Conservation (phyloP, 2,329 filamentous ascomycete species). For the Fusarium sp. region DNA sequence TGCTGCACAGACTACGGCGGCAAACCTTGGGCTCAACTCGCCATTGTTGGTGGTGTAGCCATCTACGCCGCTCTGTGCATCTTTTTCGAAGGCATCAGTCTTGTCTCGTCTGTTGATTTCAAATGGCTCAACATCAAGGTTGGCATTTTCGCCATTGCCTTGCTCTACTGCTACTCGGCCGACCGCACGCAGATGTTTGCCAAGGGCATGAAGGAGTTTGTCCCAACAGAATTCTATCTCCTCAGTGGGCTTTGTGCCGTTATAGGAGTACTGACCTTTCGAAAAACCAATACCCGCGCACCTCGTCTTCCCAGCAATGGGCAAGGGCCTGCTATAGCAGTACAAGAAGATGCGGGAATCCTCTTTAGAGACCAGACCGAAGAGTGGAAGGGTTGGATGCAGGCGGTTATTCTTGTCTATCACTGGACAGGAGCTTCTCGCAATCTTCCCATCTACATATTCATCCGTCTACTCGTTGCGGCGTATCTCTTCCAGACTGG, state of each 20-base stretch:
- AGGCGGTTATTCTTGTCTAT: slow-evolving; percentile 65
- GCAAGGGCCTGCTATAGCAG: slow-evolving; percentile 5
- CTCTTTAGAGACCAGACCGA: slow-evolving; percentile 67
- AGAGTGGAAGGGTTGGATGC: slow-evolving; percentile 78
- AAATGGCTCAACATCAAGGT: slow-evolving; percentile 44
- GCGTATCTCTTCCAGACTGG: slow-evolving; percentile 73
- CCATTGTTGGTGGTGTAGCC: slow-evolving; percentile 39
- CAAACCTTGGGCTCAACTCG: slow-evolving; percentile 40
- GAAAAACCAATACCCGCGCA: slow-evolving; percentile 32
- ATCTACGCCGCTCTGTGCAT: slow-evolving; percentile 41
- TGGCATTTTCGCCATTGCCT: slow-evolving; percentile 46
- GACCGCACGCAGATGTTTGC: slow-evolving; percentile 50
- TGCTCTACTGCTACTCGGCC: slow-evolving; percentile 49
- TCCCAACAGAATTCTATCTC: slow-evolving; percentile 34
- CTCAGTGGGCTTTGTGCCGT: slow-evolving; percentile 30
- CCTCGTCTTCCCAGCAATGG: slow-evolving; percentile 23
- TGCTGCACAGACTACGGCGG: slow-evolving; percentile 65
- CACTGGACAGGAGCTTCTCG: slow-evolving; percentile 68
- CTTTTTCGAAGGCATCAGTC: slow-evolving; percentile 30
- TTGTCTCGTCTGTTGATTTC: slow-evolving; percentile 29
- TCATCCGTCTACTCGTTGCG: slow-evolving; percentile 67
- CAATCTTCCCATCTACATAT: slow-evolving; percentile 65
- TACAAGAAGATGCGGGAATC: slow-evolving; percentile 39
- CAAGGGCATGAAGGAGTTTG: slow-evolving; percentile 48
- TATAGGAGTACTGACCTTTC: slow-evolving; percentile 34